Evolutionary conservation across 2,329 filamentous ascomycete species (phyloP).

Genomic region (Monilinia fructicola): DNA sequence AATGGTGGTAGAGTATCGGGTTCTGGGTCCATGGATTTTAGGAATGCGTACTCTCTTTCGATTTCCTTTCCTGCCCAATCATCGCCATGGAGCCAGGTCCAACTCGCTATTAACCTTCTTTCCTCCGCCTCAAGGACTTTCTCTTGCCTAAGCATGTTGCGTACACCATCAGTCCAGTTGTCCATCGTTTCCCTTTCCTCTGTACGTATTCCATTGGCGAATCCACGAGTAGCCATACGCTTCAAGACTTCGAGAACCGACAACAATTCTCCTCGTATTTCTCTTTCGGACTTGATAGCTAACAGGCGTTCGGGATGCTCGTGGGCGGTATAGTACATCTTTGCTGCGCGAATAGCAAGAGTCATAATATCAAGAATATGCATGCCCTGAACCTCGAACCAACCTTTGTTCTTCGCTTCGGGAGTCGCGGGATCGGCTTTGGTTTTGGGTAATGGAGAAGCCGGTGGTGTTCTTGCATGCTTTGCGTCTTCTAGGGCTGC

Average conservation of each 20-base stretch:
- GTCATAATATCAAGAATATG: constrained; percentile 91
- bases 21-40: constrained; percentile 69
- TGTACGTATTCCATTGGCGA: constrained; percentile 75
- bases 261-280: constrained; percentile 80
- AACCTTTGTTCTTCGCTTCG: constrained; percentile 52
- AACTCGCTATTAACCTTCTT: constrained; percentile 61
- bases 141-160: constrained; percentile 73
- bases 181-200: constrained; percentile 76
- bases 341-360: constrained; percentile 90
- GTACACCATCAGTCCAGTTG: constrained; percentile 77
- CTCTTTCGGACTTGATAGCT: constrained; percentile 81
- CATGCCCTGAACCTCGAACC: constrained; percentile 86
- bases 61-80: constrained; percentile 70
- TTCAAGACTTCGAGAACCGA: constrained; percentile 88
- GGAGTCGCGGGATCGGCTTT: constrained; percentile 34
- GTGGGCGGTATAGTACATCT: constrained; percentile 94
- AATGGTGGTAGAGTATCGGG: constrained; percentile 65
- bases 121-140: constrained; percentile 75
- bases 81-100: constrained; percentile 76
- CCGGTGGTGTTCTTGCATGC: constrained; percentile 36
- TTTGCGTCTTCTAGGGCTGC: constrained; percentile 64
- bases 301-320: constrained; percentile 83
- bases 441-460: constrained; percentile 30
- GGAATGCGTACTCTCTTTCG: constrained; percentile 78
- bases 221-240: constrained; percentile 84